Conservation (phyloP, 495 filamentous ascomycete species). For the Barbatosphaeria neglecta region DNA sequence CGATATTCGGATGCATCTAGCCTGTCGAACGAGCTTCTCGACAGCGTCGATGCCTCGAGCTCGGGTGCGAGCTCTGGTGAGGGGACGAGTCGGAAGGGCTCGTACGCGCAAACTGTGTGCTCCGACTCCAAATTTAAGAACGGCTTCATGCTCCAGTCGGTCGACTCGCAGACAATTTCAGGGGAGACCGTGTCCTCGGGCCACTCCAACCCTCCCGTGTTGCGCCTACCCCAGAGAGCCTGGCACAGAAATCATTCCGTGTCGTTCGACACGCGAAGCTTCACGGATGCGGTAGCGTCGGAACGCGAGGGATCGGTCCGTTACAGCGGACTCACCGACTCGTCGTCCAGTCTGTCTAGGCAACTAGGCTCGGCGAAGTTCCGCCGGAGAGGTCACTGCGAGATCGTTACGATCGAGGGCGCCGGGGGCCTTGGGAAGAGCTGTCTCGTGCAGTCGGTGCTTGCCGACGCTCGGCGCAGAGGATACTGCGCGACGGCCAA, state of each 20-base stretch:
- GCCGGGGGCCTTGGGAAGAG: slow-evolving; percentile 74
- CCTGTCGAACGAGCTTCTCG: slow-evolving; percentile 43
- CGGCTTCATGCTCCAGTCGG: slow-evolving; percentile 17
- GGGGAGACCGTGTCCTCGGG: slow-evolving; percentile 23
- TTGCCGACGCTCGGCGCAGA: slow-evolving; percentile 56
- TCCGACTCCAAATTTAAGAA: slow-evolving; percentile 34
- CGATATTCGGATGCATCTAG: slow-evolving; percentile 44
- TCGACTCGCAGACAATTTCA: slow-evolving; percentile 18
- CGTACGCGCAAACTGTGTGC: slow-evolving; percentile 38
- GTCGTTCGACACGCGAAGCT: slow-evolving; percentile 19
- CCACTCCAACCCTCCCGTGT: slow-evolving; percentile 18
- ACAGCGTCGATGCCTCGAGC: slow-evolving; percentile 39
- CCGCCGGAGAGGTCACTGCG: slow-evolving; percentile 56
- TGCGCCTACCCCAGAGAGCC: slow-evolving; percentile 12
- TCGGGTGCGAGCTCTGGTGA: slow-evolving; percentile 38
- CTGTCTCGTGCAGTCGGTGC: slow-evolving; percentile 65
- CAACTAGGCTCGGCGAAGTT: slow-evolving; percentile 43
- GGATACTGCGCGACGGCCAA: slow-evolving; percentile 79
- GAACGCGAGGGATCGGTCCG: slow-evolving; percentile 16
- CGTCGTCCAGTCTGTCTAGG: slow-evolving; percentile 26
- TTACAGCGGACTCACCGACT: slow-evolving; percentile 13
- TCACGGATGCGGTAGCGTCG: slow-evolving; percentile 15
- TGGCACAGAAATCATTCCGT: slow-evolving; percentile 27
- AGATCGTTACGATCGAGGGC: slow-evolving; percentile 68
- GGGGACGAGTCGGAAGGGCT: slow-evolving; percentile 19